Evolutionary conservation across 179 eudicot genomes (phyloP), one percentile per base, ranked within the genome.

Genomic region (Nepenthes alata): DNA sequence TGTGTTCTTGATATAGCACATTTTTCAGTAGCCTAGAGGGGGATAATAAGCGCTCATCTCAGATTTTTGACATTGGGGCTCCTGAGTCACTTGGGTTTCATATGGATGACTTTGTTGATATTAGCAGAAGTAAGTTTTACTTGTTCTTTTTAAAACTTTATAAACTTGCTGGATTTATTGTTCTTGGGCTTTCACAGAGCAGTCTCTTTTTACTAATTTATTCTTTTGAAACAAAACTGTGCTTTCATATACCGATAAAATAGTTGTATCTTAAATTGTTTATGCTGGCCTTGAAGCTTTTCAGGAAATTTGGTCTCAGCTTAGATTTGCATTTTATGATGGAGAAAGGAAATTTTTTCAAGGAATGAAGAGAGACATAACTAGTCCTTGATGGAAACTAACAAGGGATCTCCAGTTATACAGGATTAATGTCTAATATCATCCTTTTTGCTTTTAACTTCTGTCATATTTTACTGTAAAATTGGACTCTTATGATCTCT

Each of bases 71-170:
- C 44, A 73, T 74, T 56, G 83, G 85, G 45, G 69, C 73, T 11
- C 69, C 78, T 58, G 97, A 89, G 70, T 81, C 88, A 69, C 84
- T 83, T 47, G 89, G 82, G 57, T 85, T 79, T 65, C 81, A 75
- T 54, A 64, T 72, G 11, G 91, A 77, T 58, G 85, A 81, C 72
- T 78, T 77, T 68, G 71, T 83, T 65, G 77, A 83, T 70, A 69
- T 66, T 66, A 71, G 69, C 62, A 79, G 80, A 79, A 77, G 91
- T 89, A 75, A 73, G 85, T 70, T 34, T 72, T 48, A 2, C 35
- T 77, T 37, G 15, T 50, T 55, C 38, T 49, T 59, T 12, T 45
- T 12, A 45, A 47, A 53, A 36, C 12, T 64, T 37, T 34, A 11
- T 38, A 37, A 15, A 15, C 16, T 9, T 34, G 38, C 6, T 64